Evolutionary conservation across 495 filamentous ascomycete species (phyloP).

Genomic region (Penicillium fimorum): DNA sequence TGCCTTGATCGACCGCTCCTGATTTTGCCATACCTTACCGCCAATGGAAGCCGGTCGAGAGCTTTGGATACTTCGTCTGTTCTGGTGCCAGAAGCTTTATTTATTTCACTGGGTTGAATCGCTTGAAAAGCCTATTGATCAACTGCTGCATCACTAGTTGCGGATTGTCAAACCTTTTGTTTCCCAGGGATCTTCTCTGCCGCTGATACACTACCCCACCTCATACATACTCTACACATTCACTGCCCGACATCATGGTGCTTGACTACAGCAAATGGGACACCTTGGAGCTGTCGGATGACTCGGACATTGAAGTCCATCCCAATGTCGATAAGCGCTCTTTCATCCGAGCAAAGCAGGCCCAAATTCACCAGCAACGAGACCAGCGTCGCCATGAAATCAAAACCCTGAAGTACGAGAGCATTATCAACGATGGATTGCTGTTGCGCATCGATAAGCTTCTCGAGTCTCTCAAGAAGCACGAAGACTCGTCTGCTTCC

Average conservation of each 20-base stretch:
- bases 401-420: constrained; percentile 87
- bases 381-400: constrained; percentile 82
- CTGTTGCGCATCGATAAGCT: constrained; percentile 78
- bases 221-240: constrained; percentile 6
- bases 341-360: constrained; percentile 97
- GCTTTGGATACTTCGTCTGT: constrained; percentile 30
- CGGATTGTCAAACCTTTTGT: background rate
- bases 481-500: constrained; percentile 66
- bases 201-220: constrained; percentile 26
- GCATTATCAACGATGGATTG: constrained; percentile 87
- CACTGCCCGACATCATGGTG: constrained; percentile 62
- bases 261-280: constrained; percentile 98
- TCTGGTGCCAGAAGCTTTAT: constrained; percentile 2
- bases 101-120: background rate
- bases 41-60: constrained; percentile 42
- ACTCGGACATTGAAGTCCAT: constrained; percentile 97
- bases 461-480: constrained; percentile 64
- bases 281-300: constrained; percentile 90
- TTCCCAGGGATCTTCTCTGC: constrained; percentile 11
- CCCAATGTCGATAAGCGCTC: constrained; percentile 98
- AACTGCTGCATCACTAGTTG: background rate
- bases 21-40: constrained; percentile 20
- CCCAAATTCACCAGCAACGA: constrained; percentile 90
- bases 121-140: background rate
- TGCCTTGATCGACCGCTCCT: constrained; percentile 38